Percentiles rank a stretch among this genome's conserved stretches.
Conservation (phyloP, 805 yeast species). For the Starmerella cellae region DNA sequence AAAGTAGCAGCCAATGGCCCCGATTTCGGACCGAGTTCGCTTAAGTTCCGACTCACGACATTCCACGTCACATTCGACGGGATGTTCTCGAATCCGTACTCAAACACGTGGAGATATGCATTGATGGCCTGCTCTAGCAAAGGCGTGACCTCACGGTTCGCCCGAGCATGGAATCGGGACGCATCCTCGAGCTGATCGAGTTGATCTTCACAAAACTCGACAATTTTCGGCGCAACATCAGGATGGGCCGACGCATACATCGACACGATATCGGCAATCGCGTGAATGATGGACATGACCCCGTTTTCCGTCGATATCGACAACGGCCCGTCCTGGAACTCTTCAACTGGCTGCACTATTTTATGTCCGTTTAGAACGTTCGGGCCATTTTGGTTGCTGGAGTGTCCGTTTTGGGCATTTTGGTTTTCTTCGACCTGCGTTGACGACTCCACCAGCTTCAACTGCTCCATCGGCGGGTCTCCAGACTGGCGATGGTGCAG, state of each 20-base stretch:
- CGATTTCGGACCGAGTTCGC: not conserved
- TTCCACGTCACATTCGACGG: conserved; percentile 35
- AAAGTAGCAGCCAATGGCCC: conserved; percentile 1
- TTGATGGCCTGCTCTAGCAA: conserved; percentile 31
- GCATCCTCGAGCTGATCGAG: conserved; percentile 6
- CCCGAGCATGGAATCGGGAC: conserved; percentile 5
- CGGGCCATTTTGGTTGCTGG: not conserved
- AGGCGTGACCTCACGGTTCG: not conserved
- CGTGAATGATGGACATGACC: not conserved
- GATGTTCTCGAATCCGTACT: conserved; percentile 37
- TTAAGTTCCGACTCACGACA: conserved; percentile 30
- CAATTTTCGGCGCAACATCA: not conserved
- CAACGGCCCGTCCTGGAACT: no score
- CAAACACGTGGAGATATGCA: conserved; percentile 45
- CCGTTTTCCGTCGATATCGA: no score
- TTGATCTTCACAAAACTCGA: conserved; percentile 4
- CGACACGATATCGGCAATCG: not conserved
- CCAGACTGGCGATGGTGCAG: no score
- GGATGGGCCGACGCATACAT: not conserved
- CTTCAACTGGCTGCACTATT: not conserved
- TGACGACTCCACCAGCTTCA: no score
- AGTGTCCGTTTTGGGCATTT: not conserved
- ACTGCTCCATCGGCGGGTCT: no score
- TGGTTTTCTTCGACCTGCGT: not conserved
- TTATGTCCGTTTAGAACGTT: no score